These are phyloP conservation scores for Fusarium miscanthi DNA, from an alignment of 2,329 filamentous ascomycete genomes.

Conservation along the genomic window DNA sequence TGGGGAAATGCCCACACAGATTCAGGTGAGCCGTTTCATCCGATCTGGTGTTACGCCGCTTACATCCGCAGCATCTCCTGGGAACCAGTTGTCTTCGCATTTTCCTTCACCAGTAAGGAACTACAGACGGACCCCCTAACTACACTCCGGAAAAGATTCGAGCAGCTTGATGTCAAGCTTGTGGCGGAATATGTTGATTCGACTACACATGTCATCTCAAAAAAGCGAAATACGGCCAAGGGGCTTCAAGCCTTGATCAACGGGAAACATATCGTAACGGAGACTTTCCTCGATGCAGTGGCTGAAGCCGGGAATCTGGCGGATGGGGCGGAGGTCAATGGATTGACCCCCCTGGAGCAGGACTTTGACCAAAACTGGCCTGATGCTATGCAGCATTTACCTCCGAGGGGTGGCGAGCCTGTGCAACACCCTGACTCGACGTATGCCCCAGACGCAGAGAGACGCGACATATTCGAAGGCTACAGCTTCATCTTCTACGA, in stretches of 20 bases:
- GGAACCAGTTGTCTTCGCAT: constrained; percentile 83
- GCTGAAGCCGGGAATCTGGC: constrained; percentile 66
- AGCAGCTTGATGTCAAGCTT: constrained; percentile 90
- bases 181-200: constrained; percentile 74
- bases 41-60: background rate
- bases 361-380: constrained; percentile 88
- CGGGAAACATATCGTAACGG: constrained; percentile 79
- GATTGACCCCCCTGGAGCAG: constrained; percentile 71
- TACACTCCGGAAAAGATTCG: constrained; percentile 72
- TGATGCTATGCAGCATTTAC: constrained; percentile 75
- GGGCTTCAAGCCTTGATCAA: constrained; percentile 88
- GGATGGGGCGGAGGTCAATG: constrained; percentile 59
- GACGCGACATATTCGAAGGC: constrained; percentile 81
- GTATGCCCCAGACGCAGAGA: constrained; percentile 75
- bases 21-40: constrained; percentile 61
- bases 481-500: constrained; percentile 93
- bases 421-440: constrained; percentile 73
- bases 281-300: constrained; percentile 79
- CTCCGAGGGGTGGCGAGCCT: constrained; percentile 80
- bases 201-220: constrained; percentile 90
- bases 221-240: constrained; percentile 89
- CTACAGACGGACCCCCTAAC: constrained; percentile 73
- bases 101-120: constrained; percentile 79
- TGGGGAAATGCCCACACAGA: constrained; percentile 75
- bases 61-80: constrained; percentile 73